These are phyloP conservation scores for Graphium sp. DNA, from an alignment of 2,329 filamentous ascomycete species.

Conservation along the genomic window DNA sequence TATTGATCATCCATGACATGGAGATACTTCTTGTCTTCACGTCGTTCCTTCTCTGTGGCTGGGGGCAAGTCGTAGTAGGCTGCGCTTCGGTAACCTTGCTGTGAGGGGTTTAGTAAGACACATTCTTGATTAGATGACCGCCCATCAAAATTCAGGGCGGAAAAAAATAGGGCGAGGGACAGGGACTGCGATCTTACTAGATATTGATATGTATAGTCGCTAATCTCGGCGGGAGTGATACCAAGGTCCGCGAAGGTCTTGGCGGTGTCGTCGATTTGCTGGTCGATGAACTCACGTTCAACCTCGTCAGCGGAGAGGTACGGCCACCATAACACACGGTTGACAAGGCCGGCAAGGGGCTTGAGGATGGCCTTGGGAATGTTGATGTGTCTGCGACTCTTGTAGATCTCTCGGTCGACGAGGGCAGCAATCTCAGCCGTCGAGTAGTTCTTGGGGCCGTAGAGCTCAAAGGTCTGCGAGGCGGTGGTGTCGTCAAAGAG, in stretches of 20 bases:
- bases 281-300: slow-evolving; percentile 84
- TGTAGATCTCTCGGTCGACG: slow-evolving; percentile 85
- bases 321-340: slow-evolving; percentile 80
- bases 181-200: slow-evolving; percentile 44
- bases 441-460: slow-evolving; percentile 83
- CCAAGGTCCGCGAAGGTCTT: slow-evolving; percentile 93
- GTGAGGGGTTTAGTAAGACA: slow-evolving; percentile 17
- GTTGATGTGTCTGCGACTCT: slow-evolving; percentile 81
- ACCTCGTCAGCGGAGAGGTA: slow-evolving; percentile 70
- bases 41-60: slow-evolving; percentile 84
- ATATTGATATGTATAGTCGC: slow-evolving; percentile 83
- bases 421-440: slow-evolving; percentile 73
- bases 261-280: slow-evolving; percentile 73
- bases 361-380: slow-evolving; percentile 68
- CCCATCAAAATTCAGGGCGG: background rate
- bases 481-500: slow-evolving; percentile 81
- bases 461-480: slow-evolving; percentile 84
- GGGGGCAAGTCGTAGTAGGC: slow-evolving; percentile 88
- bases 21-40: slow-evolving; percentile 90
- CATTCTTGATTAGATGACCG: too few species aligned
- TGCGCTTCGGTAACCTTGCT: slow-evolving; percentile 83
- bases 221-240: slow-evolving; percentile 77
- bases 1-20: slow-evolving; percentile 85
- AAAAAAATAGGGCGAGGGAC: background rate
- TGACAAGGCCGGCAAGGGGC: slow-evolving; percentile 56